phyloP scores from a whole-genome alignment of 1,284 basidiomycete genomes.

The Calocybe gambosa region DNA sequence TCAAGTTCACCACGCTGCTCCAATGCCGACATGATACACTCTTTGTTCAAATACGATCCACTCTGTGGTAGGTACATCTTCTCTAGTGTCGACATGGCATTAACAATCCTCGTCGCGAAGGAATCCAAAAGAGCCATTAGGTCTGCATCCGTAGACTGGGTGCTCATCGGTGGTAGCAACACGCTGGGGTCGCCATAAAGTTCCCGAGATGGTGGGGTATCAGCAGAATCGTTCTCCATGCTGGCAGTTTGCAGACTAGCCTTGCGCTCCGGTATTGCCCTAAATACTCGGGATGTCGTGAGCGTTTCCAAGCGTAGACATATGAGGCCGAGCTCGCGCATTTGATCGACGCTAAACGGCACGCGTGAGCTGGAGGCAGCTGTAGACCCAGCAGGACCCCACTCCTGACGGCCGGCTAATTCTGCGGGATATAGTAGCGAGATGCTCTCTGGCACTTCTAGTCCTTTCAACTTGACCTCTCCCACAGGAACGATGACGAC shows the following conservation, averaged over 20 bases:
- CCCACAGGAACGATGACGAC: slow-evolving; percentile 77
- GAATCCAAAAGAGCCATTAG: slow-evolving; percentile 73
- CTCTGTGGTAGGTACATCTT: slow-evolving; percentile 20
- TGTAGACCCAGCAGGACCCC: slow-evolving; percentile 38
- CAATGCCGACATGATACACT: slow-evolving; percentile 23
- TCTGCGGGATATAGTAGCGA: slow-evolving; percentile 80
- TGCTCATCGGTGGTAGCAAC: slow-evolving; percentile 67
- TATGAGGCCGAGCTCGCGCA: slow-evolving; percentile 71
- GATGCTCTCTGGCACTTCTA: slow-evolving; percentile 86
- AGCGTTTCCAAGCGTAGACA: slow-evolving; percentile 84
- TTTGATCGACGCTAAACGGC: slow-evolving; percentile 72
- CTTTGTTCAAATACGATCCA: slow-evolving; percentile 14
- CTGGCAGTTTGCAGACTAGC: slow-evolving; percentile 37
- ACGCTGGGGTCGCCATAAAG: slow-evolving; percentile 58
- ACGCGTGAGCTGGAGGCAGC: slow-evolving; percentile 44
- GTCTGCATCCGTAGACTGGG: slow-evolving; percentile 74
- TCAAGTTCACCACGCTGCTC: slow-evolving; percentile 33
- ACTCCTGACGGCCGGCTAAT: slow-evolving; percentile 68
- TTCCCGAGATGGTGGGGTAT: slow-evolving; percentile 23
- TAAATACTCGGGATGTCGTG: slow-evolving; percentile 60
- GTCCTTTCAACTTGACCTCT: slow-evolving; percentile 89
- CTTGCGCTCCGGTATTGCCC: slow-evolving; percentile 41
- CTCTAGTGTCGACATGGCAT: slow-evolving; percentile 61
- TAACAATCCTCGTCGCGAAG: slow-evolving; percentile 73
- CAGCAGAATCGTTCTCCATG: slow-evolving; percentile 27